Percentiles rank a stretch among this genome's conserved stretches.
Conservation (phyloP, 768 basidiomycete species). For the Mycena vitilis region DNA sequence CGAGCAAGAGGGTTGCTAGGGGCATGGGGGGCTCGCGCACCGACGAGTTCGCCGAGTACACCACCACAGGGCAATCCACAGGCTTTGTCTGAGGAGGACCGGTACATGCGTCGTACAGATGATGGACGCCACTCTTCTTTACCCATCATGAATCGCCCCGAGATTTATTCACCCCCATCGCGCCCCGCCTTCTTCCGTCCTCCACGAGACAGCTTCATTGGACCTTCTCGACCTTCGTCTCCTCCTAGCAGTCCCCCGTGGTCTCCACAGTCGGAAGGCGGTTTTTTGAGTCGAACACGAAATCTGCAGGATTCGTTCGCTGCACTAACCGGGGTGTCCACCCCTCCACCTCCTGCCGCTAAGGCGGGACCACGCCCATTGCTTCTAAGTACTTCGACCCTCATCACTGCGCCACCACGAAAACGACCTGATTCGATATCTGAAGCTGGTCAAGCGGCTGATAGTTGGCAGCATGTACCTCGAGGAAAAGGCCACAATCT, state of each 20-base stretch:
- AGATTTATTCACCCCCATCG: slow-evolving; percentile 63
- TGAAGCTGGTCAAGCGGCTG: slow-evolving; percentile 49
- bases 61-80: slow-evolving; percentile 29
- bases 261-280: slow-evolving; percentile 42
- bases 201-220: slow-evolving; percentile 66
- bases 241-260: slow-evolving; percentile 49
- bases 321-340: slow-evolving; percentile 48
- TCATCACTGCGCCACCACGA: slow-evolving; percentile 50
- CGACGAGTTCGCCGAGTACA: slow-evolving; percentile 28
- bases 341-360: slow-evolving; percentile 47
- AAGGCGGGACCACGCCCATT: slow-evolving; percentile 76
- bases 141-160: slow-evolving; percentile 50
- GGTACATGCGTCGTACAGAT: slow-evolving; percentile 15
- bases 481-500: slow-evolving; percentile 52
- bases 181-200: slow-evolving; percentile 69
- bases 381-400: slow-evolving; percentile 65
- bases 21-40: slow-evolving; percentile 48
- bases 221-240: slow-evolving; percentile 42
- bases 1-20: slow-evolving; percentile 69
- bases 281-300: slow-evolving; percentile 52
- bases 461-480: slow-evolving; percentile 61
- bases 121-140: slow-evolving; percentile 53
- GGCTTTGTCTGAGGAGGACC: slow-evolving; percentile 11
- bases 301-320: slow-evolving; percentile 57
- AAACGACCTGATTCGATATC: slow-evolving; percentile 44